Percentiles rank a stretch among this genome's conserved stretches.
phyloP scores from a whole-genome alignment of 306 rosid species.

The Quercus agrifolia region DNA sequence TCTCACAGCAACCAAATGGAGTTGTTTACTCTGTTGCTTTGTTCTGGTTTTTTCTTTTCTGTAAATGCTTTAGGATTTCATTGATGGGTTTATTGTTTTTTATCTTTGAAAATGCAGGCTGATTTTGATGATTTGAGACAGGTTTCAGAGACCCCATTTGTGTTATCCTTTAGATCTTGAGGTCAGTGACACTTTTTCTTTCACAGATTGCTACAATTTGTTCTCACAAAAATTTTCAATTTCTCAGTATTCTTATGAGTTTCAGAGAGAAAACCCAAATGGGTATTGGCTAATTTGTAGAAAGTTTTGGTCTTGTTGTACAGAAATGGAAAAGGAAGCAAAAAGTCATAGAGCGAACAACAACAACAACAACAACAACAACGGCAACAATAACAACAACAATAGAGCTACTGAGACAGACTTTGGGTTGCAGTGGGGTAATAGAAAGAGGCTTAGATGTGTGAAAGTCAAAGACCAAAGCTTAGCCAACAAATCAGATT shows the following conservation, averaged over 20 bases:
- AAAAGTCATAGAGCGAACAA: slow-evolving; percentile 27
- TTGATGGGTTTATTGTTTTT: background rate
- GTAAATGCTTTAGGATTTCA: background rate
- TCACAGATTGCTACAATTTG: background rate
- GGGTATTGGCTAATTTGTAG: slow-evolving; percentile 4
- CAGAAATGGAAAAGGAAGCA: slow-evolving; percentile 48
- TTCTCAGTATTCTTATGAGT: background rate
- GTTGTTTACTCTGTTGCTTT: background rate
- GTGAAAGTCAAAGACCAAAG: slow-evolving; percentile 35
- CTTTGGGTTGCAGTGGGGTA: slow-evolving; percentile 57
- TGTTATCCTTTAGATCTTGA: slow-evolving; percentile 25
- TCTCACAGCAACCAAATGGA: slow-evolving; percentile 7
- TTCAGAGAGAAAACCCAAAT: background rate
- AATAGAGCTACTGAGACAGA: slow-evolving; percentile 35
- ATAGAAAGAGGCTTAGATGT: slow-evolving; percentile 52
- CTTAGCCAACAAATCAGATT: slow-evolving; percentile 20
- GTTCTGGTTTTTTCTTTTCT: background rate
- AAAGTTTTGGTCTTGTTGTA: slow-evolving; percentile 18
- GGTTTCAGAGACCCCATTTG: slow-evolving; percentile 1
- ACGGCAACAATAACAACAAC: background rate
- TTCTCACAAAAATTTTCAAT: too few species aligned
- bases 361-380: background rate
- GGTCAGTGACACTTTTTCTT: slow-evolving; percentile 18
- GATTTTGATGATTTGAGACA: slow-evolving; percentile 1
- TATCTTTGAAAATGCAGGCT: slow-evolving; percentile 25